Evolutionary conservation across 2,329 filamentous ascomycete species (phyloP).

Genomic region (Claviceps sp.): DNA sequence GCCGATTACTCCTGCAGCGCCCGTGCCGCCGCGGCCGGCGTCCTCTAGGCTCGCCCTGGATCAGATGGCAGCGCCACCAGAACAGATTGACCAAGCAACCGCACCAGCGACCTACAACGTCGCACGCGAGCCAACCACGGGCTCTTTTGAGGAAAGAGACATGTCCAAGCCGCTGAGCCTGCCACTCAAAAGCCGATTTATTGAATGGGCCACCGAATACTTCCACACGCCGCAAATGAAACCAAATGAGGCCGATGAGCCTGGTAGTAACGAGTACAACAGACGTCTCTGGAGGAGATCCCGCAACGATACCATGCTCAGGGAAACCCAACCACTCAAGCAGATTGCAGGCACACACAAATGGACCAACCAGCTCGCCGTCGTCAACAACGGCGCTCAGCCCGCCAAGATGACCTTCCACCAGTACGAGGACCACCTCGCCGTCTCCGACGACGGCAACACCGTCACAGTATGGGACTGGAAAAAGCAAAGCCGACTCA

Average conservation of each 20-base stretch:
- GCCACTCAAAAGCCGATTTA: constrained; percentile 69
- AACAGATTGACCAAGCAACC: constrained; percentile 57
- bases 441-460: constrained; percentile 86
- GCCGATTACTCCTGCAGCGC: constrained; percentile 18
- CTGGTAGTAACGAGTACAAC: constrained; percentile 92
- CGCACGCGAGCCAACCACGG: constrained; percentile 66
- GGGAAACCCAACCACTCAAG: constrained; percentile 88
- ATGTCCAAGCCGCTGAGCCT: constrained; percentile 46
- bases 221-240: constrained; percentile 99
- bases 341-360: constrained; percentile 70
- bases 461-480: constrained; percentile 91
- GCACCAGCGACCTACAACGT: constrained; percentile 60
- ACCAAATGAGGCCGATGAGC: constrained; percentile 86
- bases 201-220: constrained; percentile 95
- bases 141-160: constrained; percentile 54
- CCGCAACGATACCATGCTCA: constrained; percentile 83
- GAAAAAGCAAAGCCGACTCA: constrained; percentile 61
- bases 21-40: constrained; percentile 16
- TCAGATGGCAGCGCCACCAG: constrained; percentile 44
- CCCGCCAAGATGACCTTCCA: constrained; percentile 92
- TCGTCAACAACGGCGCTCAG: constrained; percentile 81
- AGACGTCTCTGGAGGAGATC: constrained; percentile 84
- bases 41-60: constrained; percentile 27
- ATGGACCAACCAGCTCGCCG: constrained; percentile 73
- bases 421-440: constrained; percentile 92